These are phyloP conservation scores for Datura wrightii DNA, from an alignment of 257 asterid species.

Conservation along the genomic window DNA sequence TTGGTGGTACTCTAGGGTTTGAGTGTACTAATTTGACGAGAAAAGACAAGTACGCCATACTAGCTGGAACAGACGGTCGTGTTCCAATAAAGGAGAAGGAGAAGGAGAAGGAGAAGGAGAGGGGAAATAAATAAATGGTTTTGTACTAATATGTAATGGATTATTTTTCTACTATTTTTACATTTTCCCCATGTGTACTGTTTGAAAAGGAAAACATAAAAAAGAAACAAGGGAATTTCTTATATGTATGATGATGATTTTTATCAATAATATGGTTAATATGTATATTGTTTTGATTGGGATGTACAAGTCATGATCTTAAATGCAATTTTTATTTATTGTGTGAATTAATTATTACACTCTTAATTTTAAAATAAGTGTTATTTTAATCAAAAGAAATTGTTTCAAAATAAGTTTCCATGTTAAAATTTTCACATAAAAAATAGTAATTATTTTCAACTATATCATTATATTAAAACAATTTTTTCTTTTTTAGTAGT, in stretches of 20 bases:
- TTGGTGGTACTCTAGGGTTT: slow-evolving; percentile 81
- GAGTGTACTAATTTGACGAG: slow-evolving; percentile 88
- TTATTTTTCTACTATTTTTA: background rate
- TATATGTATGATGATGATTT: background rate
- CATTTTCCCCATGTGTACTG: background rate
- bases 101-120: slow-evolving; percentile 38
- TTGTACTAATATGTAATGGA: background rate
- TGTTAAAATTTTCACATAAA: too few species aligned
- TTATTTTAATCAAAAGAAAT: too few species aligned
- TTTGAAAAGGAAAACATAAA: background rate
- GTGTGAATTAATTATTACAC: background rate
- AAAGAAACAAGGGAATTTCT: slow-evolving; percentile 4
- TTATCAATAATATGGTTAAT: slow-evolving; percentile 26
- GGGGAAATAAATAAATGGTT: slow-evolving; percentile 31
- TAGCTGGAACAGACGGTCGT: slow-evolving; percentile 88
- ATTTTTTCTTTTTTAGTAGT: too few species aligned
- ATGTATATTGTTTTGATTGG: slow-evolving; percentile 12
- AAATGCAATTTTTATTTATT: background rate
- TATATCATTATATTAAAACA: too few species aligned
- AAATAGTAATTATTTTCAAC: too few species aligned
- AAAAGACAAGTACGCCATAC: slow-evolving; percentile 74
- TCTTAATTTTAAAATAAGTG: too few species aligned
- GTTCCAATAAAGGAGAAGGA: slow-evolving; percentile 36
- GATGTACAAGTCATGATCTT: background rate
- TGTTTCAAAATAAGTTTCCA: too few species aligned